A percentile compares a stretch with the other conserved stretches of the same genome.
Conservation (phyloP, 2,329 filamentous ascomycete genomes). For the Arthrinium phaeospermum region DNA sequence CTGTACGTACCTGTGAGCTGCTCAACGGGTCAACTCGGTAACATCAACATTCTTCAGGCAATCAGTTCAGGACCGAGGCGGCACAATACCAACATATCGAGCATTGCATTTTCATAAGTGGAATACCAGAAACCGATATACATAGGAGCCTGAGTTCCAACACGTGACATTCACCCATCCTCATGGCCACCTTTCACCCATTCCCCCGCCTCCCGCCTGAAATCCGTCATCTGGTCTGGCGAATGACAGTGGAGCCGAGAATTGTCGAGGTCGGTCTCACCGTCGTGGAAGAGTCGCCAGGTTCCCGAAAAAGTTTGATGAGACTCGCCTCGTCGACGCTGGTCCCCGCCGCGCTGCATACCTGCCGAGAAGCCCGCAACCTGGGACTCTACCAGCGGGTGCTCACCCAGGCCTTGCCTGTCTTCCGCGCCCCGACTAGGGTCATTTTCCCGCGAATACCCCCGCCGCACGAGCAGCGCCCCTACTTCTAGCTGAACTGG, state of each 20-base stretch:
- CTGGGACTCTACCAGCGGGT: conserved; percentile 26
- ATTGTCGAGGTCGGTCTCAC: conserved; percentile 24
- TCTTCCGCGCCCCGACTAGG: background rate
- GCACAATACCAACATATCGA: background rate
- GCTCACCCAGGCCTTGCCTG: conserved; percentile 24
- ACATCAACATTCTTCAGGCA: background rate
- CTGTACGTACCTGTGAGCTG: background rate
- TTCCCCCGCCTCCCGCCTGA: conserved; percentile 18
- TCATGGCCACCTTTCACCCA: conserved; percentile 10
- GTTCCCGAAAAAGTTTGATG: no score
- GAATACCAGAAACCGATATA: no score
- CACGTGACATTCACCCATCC: background rate
- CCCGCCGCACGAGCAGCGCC: conserved; percentile 10
- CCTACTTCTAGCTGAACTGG: conserved; percentile 30
- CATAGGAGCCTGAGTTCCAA: background rate
- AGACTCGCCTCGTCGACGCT: conserved; percentile 24
- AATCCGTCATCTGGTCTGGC: conserved; percentile 14
- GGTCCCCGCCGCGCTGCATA: conserved; percentile 27
- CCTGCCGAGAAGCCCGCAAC: conserved; percentile 28
- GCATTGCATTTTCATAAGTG: background rate
- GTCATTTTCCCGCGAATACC: no score
- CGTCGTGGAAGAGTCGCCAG: no score
- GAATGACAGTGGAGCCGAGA: conserved; percentile 19
- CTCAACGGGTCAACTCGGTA: background rate
- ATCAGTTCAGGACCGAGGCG: background rate